Base-by-base conservation (phyloP, 2,329 filamentous ascomycete species). In the Coniochaeta prunicola region DNA sequence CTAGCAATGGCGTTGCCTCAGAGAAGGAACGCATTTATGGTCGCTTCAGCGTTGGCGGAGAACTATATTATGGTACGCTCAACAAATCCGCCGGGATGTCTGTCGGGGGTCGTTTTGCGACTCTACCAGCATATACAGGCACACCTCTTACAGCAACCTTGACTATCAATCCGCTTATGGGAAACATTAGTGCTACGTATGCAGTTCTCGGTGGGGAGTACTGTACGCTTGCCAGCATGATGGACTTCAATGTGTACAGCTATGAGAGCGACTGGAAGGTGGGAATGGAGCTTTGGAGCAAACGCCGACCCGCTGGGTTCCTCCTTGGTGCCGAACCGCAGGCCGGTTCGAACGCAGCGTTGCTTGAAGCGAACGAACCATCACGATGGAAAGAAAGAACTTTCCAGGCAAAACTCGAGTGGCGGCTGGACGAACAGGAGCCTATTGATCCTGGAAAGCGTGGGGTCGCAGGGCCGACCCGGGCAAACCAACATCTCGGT, bases 161-260 rank as follows among this genome's bases (percentile, higher is more conserved):
- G 66, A 97, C 93, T 8, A 74, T 97, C 55, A 97, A 96, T 66
- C 94, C 94, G 4, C 78, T 99, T 55, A 97, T 97, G 85, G 94
- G 94, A 19, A 96, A 91, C 69, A 81, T 99, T 60, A 92, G 89
- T 59, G 91, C 92, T 36, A 96, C 87, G 17, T 99, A 99, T 71
- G 90, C 94, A 0, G 90, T 97, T 54, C 89, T 91, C 68, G 93
- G 93, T 1, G 91, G 91, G 3, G 84, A 84, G 34, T 86, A 91
- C 67, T 84, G 96, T 65, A 90, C 91, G 12, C 82, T 99, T 56
- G 94, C 92, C 63, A 96, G 92, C 24, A 86, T 89, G 56, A 93
- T 97, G 75, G 92, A 96, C 69, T 99, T 99, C 75, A 99, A 99
- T 68, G 89, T 97, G 56, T 97, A 97, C 75, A 96, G 91, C 70